These are phyloP conservation scores for Leccinum subrobustum DNA, from an alignment of 1,284 basidiomycete species.

Conservation along the genomic window DNA sequence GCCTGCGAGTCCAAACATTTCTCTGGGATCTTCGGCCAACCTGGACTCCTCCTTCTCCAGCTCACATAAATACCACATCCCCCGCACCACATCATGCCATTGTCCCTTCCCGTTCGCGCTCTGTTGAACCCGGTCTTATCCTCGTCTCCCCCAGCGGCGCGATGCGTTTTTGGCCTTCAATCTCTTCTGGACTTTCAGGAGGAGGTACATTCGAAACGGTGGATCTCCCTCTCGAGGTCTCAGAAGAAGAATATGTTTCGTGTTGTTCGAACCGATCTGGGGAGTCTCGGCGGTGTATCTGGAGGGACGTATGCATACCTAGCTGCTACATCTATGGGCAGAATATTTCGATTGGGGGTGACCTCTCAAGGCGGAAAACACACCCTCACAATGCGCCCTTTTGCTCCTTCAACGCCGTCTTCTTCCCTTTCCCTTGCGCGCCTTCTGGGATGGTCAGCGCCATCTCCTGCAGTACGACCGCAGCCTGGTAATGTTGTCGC, in stretches of 20 bases:
- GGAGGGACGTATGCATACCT: conserved; percentile 42
- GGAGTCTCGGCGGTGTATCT: conserved; percentile 24
- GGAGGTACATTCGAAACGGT: conserved; percentile 62
- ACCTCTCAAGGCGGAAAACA: conserved; percentile 68
- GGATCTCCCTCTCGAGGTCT: conserved; percentile 45
- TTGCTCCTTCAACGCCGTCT: conserved; percentile 52
- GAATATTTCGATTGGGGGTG: conserved; percentile 61
- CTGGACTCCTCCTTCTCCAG: conserved; percentile 14
- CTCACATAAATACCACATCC: conserved; percentile 42
- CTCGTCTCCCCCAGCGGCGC: conserved; percentile 63
- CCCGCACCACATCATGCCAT: conserved; percentile 59
- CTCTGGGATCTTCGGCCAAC: conserved; percentile 18
- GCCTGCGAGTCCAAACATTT: conserved; percentile 28
- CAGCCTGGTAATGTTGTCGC: conserved; percentile 59
- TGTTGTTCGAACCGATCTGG: conserved; percentile 64
- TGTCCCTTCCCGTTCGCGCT: conserved; percentile 61
- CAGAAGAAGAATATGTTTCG: conserved; percentile 58
- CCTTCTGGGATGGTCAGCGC: conserved; percentile 54
- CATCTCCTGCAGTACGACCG: conserved; percentile 23
- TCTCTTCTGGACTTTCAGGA: conserved; percentile 79
- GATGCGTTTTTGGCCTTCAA: conserved; percentile 77
- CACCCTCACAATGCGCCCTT: conserved; percentile 53
- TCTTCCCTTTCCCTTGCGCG: conserved; percentile 53
- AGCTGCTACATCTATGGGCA: conserved; percentile 63
- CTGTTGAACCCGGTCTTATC: conserved; percentile 70